phyloP scores from a whole-genome alignment of 176 grass and related monocot genomes.

The Zizania latifolia region DNA sequence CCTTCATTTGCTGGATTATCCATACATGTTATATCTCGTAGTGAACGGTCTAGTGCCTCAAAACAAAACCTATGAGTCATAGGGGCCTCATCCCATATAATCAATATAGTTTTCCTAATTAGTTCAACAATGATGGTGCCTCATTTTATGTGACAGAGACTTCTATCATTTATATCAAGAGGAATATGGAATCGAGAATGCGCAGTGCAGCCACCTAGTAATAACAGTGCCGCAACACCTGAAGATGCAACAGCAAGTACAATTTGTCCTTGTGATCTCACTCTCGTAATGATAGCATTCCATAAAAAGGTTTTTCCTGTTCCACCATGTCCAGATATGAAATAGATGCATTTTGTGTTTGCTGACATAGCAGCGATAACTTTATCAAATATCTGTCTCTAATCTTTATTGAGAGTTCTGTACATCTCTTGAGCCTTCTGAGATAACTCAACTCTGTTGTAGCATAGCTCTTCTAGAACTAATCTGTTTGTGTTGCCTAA shows the following conservation, averaged over 20 bases:
- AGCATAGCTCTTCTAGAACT: not conserved
- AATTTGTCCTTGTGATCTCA: not conserved
- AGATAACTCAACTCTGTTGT: not conserved
- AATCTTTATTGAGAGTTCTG: not conserved
- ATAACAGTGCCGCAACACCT: not conserved
- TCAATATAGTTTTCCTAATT: too few species aligned
- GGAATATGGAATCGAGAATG: not conserved
- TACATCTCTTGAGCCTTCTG: too few species aligned
- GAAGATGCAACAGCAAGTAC: not conserved
- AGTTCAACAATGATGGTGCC: too few species aligned
- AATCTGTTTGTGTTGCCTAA: rapidly evolving
- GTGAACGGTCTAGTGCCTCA: not conserved
- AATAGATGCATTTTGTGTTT: not conserved
- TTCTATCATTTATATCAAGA: not conserved
- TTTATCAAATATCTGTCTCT: not conserved
- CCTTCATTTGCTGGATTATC: not conserved
- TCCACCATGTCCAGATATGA: not conserved
- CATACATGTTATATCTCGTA: not conserved
- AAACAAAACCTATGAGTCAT: not conserved
- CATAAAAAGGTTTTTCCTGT: not conserved
- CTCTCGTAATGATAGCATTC: not conserved
- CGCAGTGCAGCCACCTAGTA: not conserved
- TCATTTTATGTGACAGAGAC: too few species aligned
- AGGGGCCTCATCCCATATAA: not conserved
- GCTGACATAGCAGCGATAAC: not conserved